Evolutionary conservation across 2,329 filamentous ascomycete species (phyloP).

Genomic region (Diplodia corticola): DNA sequence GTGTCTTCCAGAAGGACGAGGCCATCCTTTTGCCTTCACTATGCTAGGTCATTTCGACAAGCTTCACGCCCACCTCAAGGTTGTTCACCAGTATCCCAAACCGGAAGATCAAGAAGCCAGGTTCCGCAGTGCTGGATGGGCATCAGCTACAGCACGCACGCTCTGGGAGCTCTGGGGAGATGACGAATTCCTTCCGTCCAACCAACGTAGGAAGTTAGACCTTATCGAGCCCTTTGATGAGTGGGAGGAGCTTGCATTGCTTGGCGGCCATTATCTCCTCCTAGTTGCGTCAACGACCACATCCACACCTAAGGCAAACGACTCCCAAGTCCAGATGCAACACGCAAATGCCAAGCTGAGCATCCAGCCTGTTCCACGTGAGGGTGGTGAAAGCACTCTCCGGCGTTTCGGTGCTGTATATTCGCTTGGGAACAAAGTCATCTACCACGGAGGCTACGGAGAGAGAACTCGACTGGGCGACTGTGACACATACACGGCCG

Average conservation of each 20-base stretch:
- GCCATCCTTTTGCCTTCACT: conserved; percentile 80
- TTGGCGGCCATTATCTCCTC: conserved; percentile 81
- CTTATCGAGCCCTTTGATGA: conserved; percentile 84
- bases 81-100: conserved; percentile 68
- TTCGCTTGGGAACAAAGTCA: conserved; percentile 35
- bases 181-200: conserved; percentile 61
- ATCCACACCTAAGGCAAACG: background rate
- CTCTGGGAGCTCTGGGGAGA: conserved; percentile 84
- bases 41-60: conserved; percentile 86
- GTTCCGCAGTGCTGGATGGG: conserved; percentile 71
- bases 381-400: conserved; percentile 26
- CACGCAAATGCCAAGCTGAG: background rate
- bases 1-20: conserved; percentile 72
- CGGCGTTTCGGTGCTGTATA: conserved; percentile 45
- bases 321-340: background rate
- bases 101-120: conserved; percentile 66
- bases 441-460: conserved; percentile 49
- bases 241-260: conserved; percentile 91
- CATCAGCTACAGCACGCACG: conserved; percentile 60
- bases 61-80: conserved; percentile 74
- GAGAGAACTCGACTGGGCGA: conserved; percentile 50
- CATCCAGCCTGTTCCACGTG: background rate
- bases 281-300: conserved; percentile 57
- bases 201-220: conserved; percentile 65
- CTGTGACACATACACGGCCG: conserved; percentile 46